A percentile compares a stretch with the other conserved stretches of the same genome.
Conservation (phyloP, 2,329 filamentous ascomycete genomes). For the Clonostachys rosea region DNA sequence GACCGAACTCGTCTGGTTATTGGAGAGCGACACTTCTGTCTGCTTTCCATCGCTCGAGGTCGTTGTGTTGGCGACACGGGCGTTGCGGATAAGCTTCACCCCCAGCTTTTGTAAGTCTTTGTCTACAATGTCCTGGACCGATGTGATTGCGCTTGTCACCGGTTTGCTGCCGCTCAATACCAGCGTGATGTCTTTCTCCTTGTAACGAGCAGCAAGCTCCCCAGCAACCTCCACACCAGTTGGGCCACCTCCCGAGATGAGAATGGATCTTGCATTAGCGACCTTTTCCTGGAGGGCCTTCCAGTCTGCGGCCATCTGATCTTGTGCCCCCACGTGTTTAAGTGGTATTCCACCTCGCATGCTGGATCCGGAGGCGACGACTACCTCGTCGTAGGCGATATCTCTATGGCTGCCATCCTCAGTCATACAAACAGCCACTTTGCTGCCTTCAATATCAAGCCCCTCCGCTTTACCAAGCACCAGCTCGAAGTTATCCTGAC, state of each 20-base stretch:
- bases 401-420: not conserved
- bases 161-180: conserved; percentile 12
- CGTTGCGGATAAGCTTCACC: conserved; percentile 19
- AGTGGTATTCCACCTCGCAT: conserved; percentile 36
- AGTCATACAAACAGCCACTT: conserved; percentile 18
- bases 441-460: not conserved
- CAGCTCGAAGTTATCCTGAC: conserved; percentile 38
- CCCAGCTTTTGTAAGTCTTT: conserved; percentile 15
- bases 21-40: conserved; percentile 19
- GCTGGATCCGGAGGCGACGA: conserved; percentile 49
- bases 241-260: conserved; percentile 49
- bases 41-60: conserved; percentile 5
- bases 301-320: conserved; percentile 25
- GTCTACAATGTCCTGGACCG: conserved; percentile 21
- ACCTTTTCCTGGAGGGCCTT: conserved; percentile 19
- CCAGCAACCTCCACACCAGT: conserved; percentile 52
- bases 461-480: conserved; percentile 37
- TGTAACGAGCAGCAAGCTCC: conserved; percentile 88
- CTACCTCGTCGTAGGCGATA: conserved; percentile 46
- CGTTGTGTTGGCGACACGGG: conserved; percentile 22
- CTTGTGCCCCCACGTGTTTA: conserved; percentile 24
- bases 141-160: conserved; percentile 9
- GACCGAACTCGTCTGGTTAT: conserved; percentile 16
- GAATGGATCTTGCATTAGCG: conserved; percentile 40
- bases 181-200: conserved; percentile 61